Evolutionary conservation across 2,329 filamentous ascomycete species (phyloP), one percentile per base, ranked within the genome.

Genomic region (Pseudogymnoascus verrucosus): DNA sequence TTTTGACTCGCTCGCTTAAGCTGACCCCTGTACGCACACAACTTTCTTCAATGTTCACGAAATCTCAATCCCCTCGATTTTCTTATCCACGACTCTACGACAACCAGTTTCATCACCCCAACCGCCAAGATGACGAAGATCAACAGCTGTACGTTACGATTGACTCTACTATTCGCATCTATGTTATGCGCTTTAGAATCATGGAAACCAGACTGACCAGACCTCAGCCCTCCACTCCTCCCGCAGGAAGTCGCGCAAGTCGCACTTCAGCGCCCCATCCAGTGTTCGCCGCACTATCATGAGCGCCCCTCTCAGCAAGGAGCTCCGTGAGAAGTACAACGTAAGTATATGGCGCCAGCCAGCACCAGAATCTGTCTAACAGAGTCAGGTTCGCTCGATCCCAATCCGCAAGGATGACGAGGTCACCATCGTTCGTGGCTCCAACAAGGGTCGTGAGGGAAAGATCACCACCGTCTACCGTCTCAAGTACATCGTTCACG

Each of bases 261-360:
- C 91, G 78, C 93, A 99, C 87, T 99, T 96, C 88, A 84, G 85
- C 79, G 95, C 95, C 72, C 92, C 93, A 73, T 97, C 93, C 79
- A 92, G 89, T 84, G 86, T 91, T 78, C 93, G 95, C 81, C 91
- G 95, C 78, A 85, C 89, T 75, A 96, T 96, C 84, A 97, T 99
- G 93, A 93, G 89, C 84, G 93, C 95, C 73, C 90, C 91, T 75
- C 86, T 97, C 73, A 90, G 85, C 84, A 96, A 96, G 86, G 95
- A 99, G 84, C 88, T 99, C 78, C 89, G 92, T 78, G 93, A 96
- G 83, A 95, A 99, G 88, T 90, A 99, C 90, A 96, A 96, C 81
- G 95, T 97, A 85, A 72, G 89, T 78, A 62, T 40, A 12, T 36
- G 12, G 39, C 19, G 21, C 12, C 37, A 5, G 16, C 26, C 19